Conservation (phyloP, 768 basidiomycete genomes). For the Boletus huronensis region DNA sequence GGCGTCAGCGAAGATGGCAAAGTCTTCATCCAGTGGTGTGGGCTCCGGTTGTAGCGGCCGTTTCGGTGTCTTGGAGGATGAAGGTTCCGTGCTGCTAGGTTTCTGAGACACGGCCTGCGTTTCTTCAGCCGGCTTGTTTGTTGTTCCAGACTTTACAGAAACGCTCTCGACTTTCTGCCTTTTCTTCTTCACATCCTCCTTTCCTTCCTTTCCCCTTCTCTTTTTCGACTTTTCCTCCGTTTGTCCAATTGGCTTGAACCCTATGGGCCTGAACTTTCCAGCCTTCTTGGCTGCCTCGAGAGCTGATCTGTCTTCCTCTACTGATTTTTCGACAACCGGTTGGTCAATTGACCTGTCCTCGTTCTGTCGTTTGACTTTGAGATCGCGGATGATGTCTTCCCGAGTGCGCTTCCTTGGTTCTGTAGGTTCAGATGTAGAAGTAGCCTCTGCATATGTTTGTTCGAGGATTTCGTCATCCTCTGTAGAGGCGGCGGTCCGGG, state of each 20-base stretch:
- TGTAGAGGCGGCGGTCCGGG: constrained; percentile 50
- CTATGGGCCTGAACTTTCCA: constrained; percentile 51
- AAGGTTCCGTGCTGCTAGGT: background rate
- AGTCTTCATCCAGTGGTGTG: constrained; percentile 47
- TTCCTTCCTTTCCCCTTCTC: constrained; percentile 44
- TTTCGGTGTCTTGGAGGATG: constrained; percentile 2
- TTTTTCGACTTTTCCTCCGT: constrained; percentile 40
- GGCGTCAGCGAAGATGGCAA: constrained; percentile 85
- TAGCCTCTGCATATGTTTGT: constrained; percentile 56
- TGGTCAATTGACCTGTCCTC: constrained; percentile 11
- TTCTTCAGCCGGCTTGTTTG: background rate
- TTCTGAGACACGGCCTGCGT: background rate
- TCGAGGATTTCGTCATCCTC: constrained; percentile 84
- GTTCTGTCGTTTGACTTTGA: constrained; percentile 61
- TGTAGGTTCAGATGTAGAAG: constrained; percentile 23
- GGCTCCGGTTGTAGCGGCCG: constrained; percentile 17
- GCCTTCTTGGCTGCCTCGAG: constrained; percentile 38
- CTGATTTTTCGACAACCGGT: constrained; percentile 11
- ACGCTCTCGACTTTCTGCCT: constrained; percentile 48
- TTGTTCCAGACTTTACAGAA: constrained; percentile 16
- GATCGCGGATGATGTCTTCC: constrained; percentile 68
- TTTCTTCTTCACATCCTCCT: constrained; percentile 54
- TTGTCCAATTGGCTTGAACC: constrained; percentile 60
- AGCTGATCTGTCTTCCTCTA: constrained; percentile 20
- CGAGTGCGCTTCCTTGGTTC: constrained; percentile 67